Conservation (phyloP, 176 grass and related monocot species). For the Musa beccarii region DNA sequence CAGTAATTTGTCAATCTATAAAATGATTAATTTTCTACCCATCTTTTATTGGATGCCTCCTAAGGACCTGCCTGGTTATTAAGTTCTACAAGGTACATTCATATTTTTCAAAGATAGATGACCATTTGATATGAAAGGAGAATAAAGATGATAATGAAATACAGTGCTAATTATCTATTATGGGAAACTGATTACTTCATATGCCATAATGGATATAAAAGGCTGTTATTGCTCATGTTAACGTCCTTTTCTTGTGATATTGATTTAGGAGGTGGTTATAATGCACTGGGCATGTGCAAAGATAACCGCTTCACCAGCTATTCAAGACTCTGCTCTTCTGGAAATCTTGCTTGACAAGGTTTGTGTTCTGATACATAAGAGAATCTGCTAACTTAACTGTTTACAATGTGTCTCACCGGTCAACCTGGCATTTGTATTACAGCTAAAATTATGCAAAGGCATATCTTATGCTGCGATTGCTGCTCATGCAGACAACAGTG, state of each 20-base stretch:
- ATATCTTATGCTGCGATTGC: conserved; percentile 97
- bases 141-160: background rate
- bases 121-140: background rate
- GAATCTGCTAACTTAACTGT: background rate
- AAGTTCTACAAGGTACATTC: background rate
- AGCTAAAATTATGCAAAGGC: conserved; percentile 94
- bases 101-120: background rate
- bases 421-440: conserved; percentile 26
- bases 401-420: conserved; percentile 13
- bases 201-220: too few relatives aligned
- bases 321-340: conserved; percentile 70
- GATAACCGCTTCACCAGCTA: conserved; percentile 73
- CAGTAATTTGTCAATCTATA: too few relatives aligned
- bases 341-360: conserved; percentile 96
- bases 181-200: too few relatives aligned
- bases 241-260: conserved; percentile 28
- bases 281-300: conserved; percentile 99
- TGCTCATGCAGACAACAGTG: conserved; percentile 89
- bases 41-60: background rate
- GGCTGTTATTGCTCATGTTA: background rate
- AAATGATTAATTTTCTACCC: background rate
- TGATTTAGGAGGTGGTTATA: conserved; percentile 83
- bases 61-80: background rate
- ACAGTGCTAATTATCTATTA: background rate
- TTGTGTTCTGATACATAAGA: conserved; percentile 3